These are phyloP conservation scores for Suillus brevipes DNA, from an alignment of 768 basidiomycete species.

Conservation along the genomic window DNA sequence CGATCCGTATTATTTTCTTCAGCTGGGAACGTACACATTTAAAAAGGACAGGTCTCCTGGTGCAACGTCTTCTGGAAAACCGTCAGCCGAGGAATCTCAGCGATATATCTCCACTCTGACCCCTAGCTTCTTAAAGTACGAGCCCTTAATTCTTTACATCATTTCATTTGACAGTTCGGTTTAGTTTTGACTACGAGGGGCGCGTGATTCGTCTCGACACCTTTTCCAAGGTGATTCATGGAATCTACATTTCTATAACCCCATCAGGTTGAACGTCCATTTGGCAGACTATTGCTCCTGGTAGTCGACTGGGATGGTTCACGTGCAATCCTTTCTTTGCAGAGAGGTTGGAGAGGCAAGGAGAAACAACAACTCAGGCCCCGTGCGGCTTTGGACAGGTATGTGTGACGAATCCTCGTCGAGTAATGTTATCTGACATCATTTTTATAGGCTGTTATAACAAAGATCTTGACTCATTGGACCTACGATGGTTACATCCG, in stretches of 20 bases:
- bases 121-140: conserved; percentile 61
- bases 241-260: background rate
- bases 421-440: conserved; percentile 1
- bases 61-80: conserved; percentile 9
- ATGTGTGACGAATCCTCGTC: conserved; percentile 6
- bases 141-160: background rate
- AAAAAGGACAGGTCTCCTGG: conserved; percentile 34
- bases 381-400: conserved; percentile 76
- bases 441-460: conserved; percentile 48
- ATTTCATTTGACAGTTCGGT: background rate
- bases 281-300: conserved; percentile 72
- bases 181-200: conserved; percentile 71
- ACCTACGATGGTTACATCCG: conserved; percentile 68
- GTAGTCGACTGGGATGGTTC: conserved; percentile 77
- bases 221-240: conserved; percentile 61
- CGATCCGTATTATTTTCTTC: conserved; percentile 81
- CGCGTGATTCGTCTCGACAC: conserved; percentile 83
- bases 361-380: conserved; percentile 67
- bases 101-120: conserved; percentile 54
- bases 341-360: conserved; percentile 68
- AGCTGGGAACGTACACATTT: conserved; percentile 55
- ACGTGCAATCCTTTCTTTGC: conserved; percentile 76
- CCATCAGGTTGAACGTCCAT: conserved; percentile 2
- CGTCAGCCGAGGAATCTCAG: conserved; percentile 39
- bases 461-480: conserved; percentile 65